Base-by-base conservation (phyloP, 345 rosid species). In the Theobroma cacao region DNA sequence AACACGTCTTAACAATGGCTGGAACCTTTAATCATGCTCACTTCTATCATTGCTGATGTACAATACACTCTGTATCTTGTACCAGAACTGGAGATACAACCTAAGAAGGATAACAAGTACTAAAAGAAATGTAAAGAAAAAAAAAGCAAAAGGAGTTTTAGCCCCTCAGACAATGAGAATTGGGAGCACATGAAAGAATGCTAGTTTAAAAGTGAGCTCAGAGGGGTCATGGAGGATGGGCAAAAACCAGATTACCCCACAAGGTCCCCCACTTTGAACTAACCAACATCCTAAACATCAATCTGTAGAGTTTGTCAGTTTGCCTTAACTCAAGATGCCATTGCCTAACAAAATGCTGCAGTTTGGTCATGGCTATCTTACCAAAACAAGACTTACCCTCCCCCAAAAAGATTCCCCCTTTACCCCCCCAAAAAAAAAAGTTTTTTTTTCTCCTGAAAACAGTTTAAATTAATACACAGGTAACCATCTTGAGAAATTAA, bases 231-330 rank as follows among this genome's bases (percentile, higher is more conserved):
- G 60, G 9, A 73, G 14, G 48, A 66, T 38, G 75, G 68, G 9
- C 34, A 52, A 38, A 45, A 61, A 81, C 38, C 40, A 34, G 61
- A 78, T 38, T 74, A 41, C 74, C 74, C 84, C 76, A 77, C 36
- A 74, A 79, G 36, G 41, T 52, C 62, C 20, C 45, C 18, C 72
- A 68, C 61, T 41, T 73, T 34, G 14, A 64, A 81, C 52, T 40
- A 61, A 60, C 7, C 33, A 17, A 40, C 36, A 53, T 28, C 36
- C 58, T 43, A 10, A 36, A 74, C 59, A 66, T 74, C 71, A 74
- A 47, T 58, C 33, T 45, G 60, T 48, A 41, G 34, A 52, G 34
- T 47, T 64, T 66, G 78, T 47, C 78, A 64, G 41, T 43, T 72
- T 81, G 77, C 43, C 75, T 47, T 69, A 43, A 69, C 15, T 30